A percentile compares a stretch with the other conserved stretches of the same genome.
Evolutionary conservation across 2,329 filamentous ascomycete genomes (phyloP).

Genomic region (Mycosphaerella arachidis): DNA sequence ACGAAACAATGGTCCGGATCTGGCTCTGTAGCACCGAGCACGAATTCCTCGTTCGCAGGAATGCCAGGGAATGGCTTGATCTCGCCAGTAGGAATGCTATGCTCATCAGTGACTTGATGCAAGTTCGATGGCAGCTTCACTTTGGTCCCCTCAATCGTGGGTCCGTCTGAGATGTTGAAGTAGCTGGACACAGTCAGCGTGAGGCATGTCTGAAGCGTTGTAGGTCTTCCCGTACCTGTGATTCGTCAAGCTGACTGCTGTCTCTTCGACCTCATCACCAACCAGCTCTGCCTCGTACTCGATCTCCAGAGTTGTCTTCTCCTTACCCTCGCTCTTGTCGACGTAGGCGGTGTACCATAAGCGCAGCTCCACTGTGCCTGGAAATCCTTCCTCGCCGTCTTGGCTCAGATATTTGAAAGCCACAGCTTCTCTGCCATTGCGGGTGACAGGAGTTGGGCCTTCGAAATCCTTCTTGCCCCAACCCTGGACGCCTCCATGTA

Average conservation of each 20-base stretch:
- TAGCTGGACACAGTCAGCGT: conserved; percentile 44
- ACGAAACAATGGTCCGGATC: conserved; percentile 90
- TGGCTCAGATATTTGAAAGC: conserved; percentile 56
- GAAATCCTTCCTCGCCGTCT: conserved; percentile 86
- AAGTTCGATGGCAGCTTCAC: conserved; percentile 55
- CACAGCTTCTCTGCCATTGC: conserved; percentile 43
- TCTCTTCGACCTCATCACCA: conserved; percentile 72
- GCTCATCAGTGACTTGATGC: conserved; percentile 70
- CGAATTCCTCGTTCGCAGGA: conserved; percentile 63
- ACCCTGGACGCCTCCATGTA: conserved; percentile 54
- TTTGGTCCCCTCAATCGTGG: conserved; percentile 59
- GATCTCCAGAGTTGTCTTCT: conserved; percentile 69
- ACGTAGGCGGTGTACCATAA: conserved; percentile 75
- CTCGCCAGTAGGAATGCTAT: conserved; percentile 67
- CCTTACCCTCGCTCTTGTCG: conserved; percentile 56
- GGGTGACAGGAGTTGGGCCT: conserved; percentile 59
- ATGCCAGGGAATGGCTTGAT: conserved; percentile 63
- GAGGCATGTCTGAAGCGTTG: neutral
- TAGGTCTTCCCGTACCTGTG: conserved; percentile 61
- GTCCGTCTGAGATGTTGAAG: conserved; percentile 62
- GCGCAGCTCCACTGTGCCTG: conserved; percentile 72
- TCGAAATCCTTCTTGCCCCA: conserved; percentile 79
- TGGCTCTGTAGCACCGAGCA: conserved; percentile 64
- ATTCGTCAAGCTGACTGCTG: conserved; percentile 88
- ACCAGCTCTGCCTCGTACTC: conserved; percentile 87